Evolutionary conservation across 768 basidiomycete species (phyloP), one percentile per base, ranked within the genome.

Genomic region (Kwoniella sp.): DNA sequence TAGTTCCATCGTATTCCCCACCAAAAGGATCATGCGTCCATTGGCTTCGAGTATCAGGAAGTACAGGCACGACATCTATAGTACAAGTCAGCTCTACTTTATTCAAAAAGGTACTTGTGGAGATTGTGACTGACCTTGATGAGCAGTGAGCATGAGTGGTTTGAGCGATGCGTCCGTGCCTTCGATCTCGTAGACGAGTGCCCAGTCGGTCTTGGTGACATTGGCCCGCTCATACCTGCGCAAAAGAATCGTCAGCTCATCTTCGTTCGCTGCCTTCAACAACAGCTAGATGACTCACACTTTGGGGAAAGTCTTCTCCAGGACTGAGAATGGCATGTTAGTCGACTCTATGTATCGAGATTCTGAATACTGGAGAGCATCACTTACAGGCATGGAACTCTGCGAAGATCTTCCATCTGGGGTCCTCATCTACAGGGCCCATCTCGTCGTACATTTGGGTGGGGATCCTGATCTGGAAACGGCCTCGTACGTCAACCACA

Each of bases 201-300:
- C 90, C 71, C 88, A 89, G 0, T 87, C 88, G 25, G 91, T 82
- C 0, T 86, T 90, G 68, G 88, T 88, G 0, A 86, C 88, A 76
- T 91, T 89, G 72, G 92, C 86, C 71, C 86, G 88, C 7, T 86
- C 86, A 66, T 89, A 82, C 11, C 74, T 75, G 45, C 28, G 13
- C 20, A 58, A 3, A 45, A 9, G 9, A 11, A 8, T 17, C 13
- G 15, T 45, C 8, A 45, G 51, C 8, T 4, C 8, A 4, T 11
- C 8, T 23, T 12, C 25, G 5, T 25, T 52, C 25, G 51, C 4
- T 11, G 51, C 47, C 7, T 20, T n/a, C 7, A 50, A 50, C 5
- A 37, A 20, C 37, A 12, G 65, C 5, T 34, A 34, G 34, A 34
- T 34, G 7, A 13, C 74, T 48, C 56, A 74, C 73, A 76, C 71